Base-by-base conservation (phyloP, 176 grass and related monocot species). In the Triticum urartu region DNA sequence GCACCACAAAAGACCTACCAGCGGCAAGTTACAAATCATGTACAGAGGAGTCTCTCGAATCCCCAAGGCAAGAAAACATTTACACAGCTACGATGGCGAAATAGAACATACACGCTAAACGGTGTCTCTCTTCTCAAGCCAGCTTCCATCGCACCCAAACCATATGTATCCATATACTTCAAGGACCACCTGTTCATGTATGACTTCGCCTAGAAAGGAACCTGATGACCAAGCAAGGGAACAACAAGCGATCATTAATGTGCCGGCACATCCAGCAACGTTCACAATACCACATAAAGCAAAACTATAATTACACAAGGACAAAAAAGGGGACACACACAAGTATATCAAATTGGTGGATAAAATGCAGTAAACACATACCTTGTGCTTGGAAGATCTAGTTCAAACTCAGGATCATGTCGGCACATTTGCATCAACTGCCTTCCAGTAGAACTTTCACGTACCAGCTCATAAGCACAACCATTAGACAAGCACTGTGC, bases 321-420 rank as follows among this genome's bases (percentile, higher is more conserved):
- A 7, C 60, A 77, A 17, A n/a, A n/a, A 58, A 58, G 7, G 33
- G 21, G 58, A 65, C 28, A 24, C 64, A 33, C 33, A 64, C 30
- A 76, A 2, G 5, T 56, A 66, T 21, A 75, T 60, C 18, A 30
- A 79, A 68, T 54, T 54, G 2, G 14, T 74, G 34, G 21, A 84
- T 40, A 84, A 8, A 52, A 76, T 52, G 42, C 32, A 24, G 34
- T 15, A 11, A 47, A 80, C 18, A 5, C 75, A 82, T 77, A 93
- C 91, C 94, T 93, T 82, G 65, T 86, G 64, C 77, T 81, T 81
- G 52, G 80, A 91, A 85, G 63, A 50, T 12, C 59, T 73, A 69
- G 66, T 70, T 38, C 52, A 65, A 62, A 83, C 52, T 35, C 60
- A 43, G 40, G 35, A 83, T 84, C 56, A 79, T 78, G 64, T 81